Base-by-base conservation (phyloP, 1,284 basidiomycete species). In the Tilletia setariae region DNA sequence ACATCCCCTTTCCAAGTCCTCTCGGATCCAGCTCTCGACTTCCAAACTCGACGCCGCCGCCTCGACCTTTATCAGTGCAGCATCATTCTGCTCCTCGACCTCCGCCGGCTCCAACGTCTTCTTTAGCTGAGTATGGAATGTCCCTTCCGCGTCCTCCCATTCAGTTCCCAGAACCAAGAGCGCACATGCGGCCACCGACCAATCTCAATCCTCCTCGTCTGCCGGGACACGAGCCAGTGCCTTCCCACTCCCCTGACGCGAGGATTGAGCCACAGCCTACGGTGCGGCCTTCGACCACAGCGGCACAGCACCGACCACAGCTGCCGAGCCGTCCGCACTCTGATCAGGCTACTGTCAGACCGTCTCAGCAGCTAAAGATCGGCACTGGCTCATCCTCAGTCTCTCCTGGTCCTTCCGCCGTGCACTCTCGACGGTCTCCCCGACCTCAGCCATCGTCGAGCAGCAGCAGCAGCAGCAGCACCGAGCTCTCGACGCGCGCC, bases 161-260 rank as follows among this genome's bases (percentile, higher is more conserved):
- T 11, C 56, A 32, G 2, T 61, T 61, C 15, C 28, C 56, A 35
- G 30, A 61, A 4, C 25, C 56, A 7, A 25, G 56, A 30, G 32
- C 28, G 28, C 25, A 61, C 28, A 61, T 61, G 56, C 56, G 25
- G 19, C 56, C 56, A 16, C 28, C 56, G 30, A 30, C 28, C 9
- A 13, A 61, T 19, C 28, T 61, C 56, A 61, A 28, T 35, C 56
- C 56, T n/a, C 56, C 56, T 11, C 56, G n/a, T 30, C 28, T 30
- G 32, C 56, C 56, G 1, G 28, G 28, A 23, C 23, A 53, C 7
- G 23, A 4, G 2, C 21, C 51, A 23, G 13, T 40, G 11, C 46
- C 4, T 4, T 6, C 19, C 16, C 6, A n/a, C 46, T 49, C 21
- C 46, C 19, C 46, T 7, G 21, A 49, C 46, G 3, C 46, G 6